Conservation (phyloP, 176 grass and related monocot species). For the Alloteropsis semialata region DNA sequence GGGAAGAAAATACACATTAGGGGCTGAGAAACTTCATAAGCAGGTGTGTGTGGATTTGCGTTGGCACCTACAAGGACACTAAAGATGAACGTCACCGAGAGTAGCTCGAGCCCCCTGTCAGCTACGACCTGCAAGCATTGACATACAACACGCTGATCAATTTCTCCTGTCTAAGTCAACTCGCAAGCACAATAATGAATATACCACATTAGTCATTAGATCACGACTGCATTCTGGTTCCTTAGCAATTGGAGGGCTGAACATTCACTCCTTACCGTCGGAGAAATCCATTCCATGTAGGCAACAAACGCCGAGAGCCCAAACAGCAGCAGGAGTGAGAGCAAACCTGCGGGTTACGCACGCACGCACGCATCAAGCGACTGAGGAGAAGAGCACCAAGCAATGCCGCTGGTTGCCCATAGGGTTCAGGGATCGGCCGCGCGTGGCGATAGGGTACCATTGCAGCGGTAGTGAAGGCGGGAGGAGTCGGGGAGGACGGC, state of each 20-base stretch:
- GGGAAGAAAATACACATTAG: background rate
- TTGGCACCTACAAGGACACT: constrained; percentile 63
- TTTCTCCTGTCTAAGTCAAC: background rate
- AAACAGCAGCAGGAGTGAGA: constrained; percentile 57
- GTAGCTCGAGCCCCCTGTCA: constrained; percentile 76
- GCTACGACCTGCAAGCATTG: constrained; percentile 70
- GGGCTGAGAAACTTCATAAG: background rate
- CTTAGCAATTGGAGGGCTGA: background rate
- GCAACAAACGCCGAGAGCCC: constrained; percentile 39
- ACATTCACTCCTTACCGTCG: constrained; percentile 39
- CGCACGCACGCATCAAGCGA: background rate
- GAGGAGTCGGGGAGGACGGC: constrained; percentile 76
- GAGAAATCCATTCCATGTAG: constrained; percentile 62
- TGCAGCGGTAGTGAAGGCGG: constrained; percentile 91
- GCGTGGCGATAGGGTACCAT: constrained; percentile 35
- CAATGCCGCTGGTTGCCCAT: background rate
- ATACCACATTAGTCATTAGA: background rate
- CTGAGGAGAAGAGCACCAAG: background rate
- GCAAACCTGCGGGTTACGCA: constrained; percentile 47
- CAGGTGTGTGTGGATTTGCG: background rate
- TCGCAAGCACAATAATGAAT: background rate
- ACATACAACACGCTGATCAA: background rate
- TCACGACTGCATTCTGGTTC: background rate
- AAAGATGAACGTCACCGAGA: constrained; percentile 76
- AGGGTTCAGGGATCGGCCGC: background rate